Evolutionary conservation across 1,284 basidiomycete genomes (phyloP).

Genomic region (Ceratobasidium sp.): DNA sequence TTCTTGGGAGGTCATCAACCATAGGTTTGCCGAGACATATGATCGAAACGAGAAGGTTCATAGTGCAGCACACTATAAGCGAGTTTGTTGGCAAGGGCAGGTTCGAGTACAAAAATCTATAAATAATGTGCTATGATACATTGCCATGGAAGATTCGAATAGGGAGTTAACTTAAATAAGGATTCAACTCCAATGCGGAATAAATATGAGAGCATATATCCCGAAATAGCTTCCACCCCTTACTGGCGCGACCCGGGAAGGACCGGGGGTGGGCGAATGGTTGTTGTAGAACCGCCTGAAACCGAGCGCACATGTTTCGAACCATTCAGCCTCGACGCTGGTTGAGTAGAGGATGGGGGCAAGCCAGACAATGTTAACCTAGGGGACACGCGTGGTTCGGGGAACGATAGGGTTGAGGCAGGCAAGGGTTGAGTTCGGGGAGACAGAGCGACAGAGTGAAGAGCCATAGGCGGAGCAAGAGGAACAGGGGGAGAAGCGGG

Average conservation of each 20-base stretch:
- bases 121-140: no score
- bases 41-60: no score
- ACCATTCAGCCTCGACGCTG: neutral
- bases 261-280: constrained; percentile 12
- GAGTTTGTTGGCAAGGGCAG: no score
- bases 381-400: neutral
- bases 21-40: no score
- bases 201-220: neutral
- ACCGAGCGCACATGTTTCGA: neutral
- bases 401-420: neutral
- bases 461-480: neutral
- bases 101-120: no score
- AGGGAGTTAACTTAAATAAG: no score
- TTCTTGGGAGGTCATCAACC: no score
- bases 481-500: neutral
- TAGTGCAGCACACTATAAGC: no score
- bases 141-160: no score
- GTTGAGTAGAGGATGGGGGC: neutral
- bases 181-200: no score
- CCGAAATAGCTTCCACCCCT: neutral
- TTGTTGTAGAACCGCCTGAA: neutral
- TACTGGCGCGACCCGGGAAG: neutral
- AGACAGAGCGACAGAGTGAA: neutral
- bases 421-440: neutral
- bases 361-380: neutral